Conservation (phyloP, 371 early-diverging fungal genomes). For the Mortierella sp. region DNA sequence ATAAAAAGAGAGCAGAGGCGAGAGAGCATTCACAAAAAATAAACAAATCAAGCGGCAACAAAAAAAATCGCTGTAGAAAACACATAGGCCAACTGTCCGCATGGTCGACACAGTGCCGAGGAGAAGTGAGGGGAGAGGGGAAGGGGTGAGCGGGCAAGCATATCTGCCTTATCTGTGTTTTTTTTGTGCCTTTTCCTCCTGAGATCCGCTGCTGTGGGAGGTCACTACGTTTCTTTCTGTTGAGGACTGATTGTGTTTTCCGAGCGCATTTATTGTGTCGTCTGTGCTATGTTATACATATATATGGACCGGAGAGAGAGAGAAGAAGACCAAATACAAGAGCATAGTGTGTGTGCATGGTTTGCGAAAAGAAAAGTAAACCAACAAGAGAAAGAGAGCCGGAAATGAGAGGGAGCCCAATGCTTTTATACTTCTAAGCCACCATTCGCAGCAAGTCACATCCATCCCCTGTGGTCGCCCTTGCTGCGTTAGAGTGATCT, state of each 20-base stretch:
- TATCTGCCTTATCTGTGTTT: not conserved
- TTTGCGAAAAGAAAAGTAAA: not conserved
- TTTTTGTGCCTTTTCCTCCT: not conserved
- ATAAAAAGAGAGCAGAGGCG: not conserved
- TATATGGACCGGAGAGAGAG: not conserved
- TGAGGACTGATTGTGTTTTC: not conserved
- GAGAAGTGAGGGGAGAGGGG: not conserved
- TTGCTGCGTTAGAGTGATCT: no score
- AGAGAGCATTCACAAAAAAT: not conserved
- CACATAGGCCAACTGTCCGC: not conserved
- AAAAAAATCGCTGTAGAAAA: not conserved
- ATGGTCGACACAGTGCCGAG: not conserved
- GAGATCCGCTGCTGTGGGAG: not conserved
- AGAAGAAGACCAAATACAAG: not conserved
- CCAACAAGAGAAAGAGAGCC: constrained; percentile 3
- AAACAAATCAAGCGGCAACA: not conserved
- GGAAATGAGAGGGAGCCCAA: not conserved
- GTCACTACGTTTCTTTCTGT: not conserved
- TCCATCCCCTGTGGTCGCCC: no score
- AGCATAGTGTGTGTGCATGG: not conserved
- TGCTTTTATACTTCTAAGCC: constrained; percentile 23
- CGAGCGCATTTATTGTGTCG: not conserved
- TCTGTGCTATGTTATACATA: not conserved
- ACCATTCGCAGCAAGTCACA: not conserved
- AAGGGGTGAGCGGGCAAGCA: not conserved